Evolutionary conservation across 2,329 filamentous ascomycete genomes (phyloP).

Genomic region (Exophiala calicioides): DNA sequence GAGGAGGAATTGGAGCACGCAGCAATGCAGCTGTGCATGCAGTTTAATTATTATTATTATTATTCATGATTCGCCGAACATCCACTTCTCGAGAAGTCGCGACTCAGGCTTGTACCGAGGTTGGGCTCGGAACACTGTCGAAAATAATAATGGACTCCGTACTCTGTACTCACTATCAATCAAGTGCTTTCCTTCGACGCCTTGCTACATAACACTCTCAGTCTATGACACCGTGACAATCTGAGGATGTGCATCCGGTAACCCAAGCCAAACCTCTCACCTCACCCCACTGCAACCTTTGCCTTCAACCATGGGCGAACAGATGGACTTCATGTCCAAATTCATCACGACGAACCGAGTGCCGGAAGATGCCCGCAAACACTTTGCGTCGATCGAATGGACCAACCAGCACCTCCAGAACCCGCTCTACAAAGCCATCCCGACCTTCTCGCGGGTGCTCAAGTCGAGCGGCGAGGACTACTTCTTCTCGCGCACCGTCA

Average conservation of each 20-base stretch:
- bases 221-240: no score
- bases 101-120: no score
- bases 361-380: slow-evolving; percentile 23
- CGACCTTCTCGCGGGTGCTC: slow-evolving; percentile 42
- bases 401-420: slow-evolving; percentile 28
- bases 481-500: slow-evolving; percentile 44
- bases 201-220: no score
- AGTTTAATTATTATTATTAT: no score
- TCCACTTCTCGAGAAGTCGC: no score
- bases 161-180: no score
- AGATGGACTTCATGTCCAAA: slow-evolving; percentile 25
- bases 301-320: slow-evolving; percentile 15
- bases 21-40: no score
- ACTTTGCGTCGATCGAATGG: slow-evolving; percentile 28
- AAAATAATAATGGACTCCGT: no score
- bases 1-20: no score
- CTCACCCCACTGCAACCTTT: neutral
- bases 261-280: neutral
- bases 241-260: slow-evolving; percentile 14
- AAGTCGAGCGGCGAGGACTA: slow-evolving; percentile 47
- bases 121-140: no score
- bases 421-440: slow-evolving; percentile 40
- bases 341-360: slow-evolving; percentile 27
- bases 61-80: no score
- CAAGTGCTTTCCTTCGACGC: no score